A percentile compares a stretch with the other conserved stretches of the same genome.
These are phyloP conservation scores for Tuber umbilicatum DNA, from an alignment of 495 filamentous ascomycete genomes.

Conservation along the genomic window DNA sequence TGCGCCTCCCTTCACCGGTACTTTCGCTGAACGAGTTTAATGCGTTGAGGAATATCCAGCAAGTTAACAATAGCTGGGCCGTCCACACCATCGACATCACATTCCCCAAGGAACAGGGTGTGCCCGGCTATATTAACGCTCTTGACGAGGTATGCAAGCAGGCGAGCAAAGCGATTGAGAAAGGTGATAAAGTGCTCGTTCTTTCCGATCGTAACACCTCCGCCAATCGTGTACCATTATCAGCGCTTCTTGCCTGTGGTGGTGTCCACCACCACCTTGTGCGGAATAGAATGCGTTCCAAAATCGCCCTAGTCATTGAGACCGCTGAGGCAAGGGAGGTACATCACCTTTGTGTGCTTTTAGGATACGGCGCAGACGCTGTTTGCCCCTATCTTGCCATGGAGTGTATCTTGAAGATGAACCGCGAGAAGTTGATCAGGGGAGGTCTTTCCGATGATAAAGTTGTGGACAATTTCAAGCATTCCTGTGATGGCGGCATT, in stretches of 20 bases:
- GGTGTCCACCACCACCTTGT: slow-evolving; percentile 98
- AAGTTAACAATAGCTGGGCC: slow-evolving; percentile 72
- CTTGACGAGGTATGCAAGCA: slow-evolving; percentile 85
- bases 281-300: slow-evolving; percentile 90
- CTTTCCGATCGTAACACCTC: slow-evolving; percentile 87
- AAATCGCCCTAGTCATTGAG: slow-evolving; percentile 82
- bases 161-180: slow-evolving; percentile 75
- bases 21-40: slow-evolving; percentile 91
- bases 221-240: slow-evolving; percentile 77
- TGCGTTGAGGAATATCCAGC: slow-evolving; percentile 69
- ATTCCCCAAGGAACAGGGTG: slow-evolving; percentile 80
- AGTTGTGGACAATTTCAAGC: slow-evolving; percentile 94
- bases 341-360: slow-evolving; percentile 95
- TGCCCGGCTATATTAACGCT: slow-evolving; percentile 78
- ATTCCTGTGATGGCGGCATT: slow-evolving; percentile 95
- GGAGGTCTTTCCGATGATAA: slow-evolving; percentile 78
- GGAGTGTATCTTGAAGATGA: slow-evolving; percentile 98
- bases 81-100: slow-evolving; percentile 95
- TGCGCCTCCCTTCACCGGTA: slow-evolving; percentile 85
- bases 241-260: slow-evolving; percentile 80
- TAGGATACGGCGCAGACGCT: slow-evolving; percentile 93
- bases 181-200: slow-evolving; percentile 78
- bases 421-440: slow-evolving; percentile 87
- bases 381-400: slow-evolving; percentile 96
- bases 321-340: slow-evolving; percentile 97